phyloP scores from a whole-genome alignment of 1,284 basidiomycete genomes.

The Farysia itapuensis region DNA sequence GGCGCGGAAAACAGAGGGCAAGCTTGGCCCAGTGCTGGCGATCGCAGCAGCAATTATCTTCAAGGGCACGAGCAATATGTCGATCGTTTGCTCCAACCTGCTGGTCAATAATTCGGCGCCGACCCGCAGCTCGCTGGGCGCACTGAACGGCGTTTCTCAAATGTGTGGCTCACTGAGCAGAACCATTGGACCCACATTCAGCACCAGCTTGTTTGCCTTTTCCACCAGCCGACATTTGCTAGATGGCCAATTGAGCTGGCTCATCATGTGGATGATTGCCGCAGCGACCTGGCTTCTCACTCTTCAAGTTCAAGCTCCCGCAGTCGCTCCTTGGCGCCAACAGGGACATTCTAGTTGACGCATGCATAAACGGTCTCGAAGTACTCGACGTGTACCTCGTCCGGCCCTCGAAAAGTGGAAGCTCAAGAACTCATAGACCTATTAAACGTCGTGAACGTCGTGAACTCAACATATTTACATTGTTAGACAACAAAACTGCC shows the following conservation, averaged over 20 bases:
- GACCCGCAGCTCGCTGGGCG: conserved; percentile 11
- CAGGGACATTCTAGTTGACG: too few species aligned
- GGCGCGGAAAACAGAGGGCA: not conserved
- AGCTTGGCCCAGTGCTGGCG: conserved; percentile 6
- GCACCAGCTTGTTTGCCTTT: conserved; percentile 40
- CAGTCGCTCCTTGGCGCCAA: conserved; percentile 14
- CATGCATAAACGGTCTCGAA: too few species aligned
- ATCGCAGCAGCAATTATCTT: conserved; percentile 10
- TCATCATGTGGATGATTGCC: conserved; percentile 19
- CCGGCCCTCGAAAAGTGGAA: too few species aligned
- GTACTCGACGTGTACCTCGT: too few species aligned
- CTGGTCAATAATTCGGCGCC: conserved; percentile 43
- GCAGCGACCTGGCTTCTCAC: conserved; percentile 9
- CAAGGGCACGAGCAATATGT: conserved; percentile 35
- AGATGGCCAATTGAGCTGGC: conserved; percentile 33
- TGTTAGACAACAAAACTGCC: too few species aligned
- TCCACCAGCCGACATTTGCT: conserved; percentile 12
- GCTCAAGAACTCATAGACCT: too few species aligned
- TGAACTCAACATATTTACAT: too few species aligned
- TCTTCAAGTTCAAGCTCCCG: conserved; percentile 9
- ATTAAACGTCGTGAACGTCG: too few species aligned
- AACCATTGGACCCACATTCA: conserved; percentile 28
- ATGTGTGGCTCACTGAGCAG: conserved; percentile 30
- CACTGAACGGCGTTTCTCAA: conserved; percentile 42
- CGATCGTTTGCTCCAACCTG: conserved; percentile 36